These are phyloP conservation scores for Ophiostoma perfectum DNA, from an alignment of 2,329 filamentous ascomycete species.

Conservation along the genomic window DNA sequence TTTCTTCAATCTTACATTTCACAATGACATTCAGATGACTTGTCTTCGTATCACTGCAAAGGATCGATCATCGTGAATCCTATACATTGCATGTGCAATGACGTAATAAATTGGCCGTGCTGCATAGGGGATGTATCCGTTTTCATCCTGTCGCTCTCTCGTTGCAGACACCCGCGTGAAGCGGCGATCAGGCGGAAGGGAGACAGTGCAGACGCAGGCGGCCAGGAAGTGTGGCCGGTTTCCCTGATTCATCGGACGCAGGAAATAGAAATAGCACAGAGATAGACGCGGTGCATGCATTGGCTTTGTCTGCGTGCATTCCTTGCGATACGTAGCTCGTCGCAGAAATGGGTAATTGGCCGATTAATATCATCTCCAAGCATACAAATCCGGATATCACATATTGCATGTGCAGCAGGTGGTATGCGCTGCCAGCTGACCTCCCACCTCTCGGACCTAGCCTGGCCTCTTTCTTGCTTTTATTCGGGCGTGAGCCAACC, in stretches of 20 bases:
- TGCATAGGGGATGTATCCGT: not conserved
- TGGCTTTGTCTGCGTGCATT: not conserved
- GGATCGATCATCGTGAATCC: not conserved
- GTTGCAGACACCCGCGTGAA: conserved; percentile 1
- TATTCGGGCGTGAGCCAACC: too few species aligned
- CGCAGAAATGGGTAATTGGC: not conserved
- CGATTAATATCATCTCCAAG: not conserved
- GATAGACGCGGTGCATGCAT: not conserved
- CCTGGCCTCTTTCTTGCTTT: too few species aligned
- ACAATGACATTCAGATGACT: too few species aligned
- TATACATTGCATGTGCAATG: not conserved
- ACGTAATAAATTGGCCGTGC: not conserved
- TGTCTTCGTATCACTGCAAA: not conserved
- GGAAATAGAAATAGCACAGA: not conserved
- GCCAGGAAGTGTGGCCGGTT: not conserved
- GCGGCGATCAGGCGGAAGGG: not conserved
- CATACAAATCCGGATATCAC: too few species aligned
- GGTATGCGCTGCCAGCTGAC: too few species aligned
- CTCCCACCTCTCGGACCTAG: too few species aligned
- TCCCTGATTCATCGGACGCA: not conserved
- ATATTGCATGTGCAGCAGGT: too few species aligned
- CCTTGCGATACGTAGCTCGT: not conserved
- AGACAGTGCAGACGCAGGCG: not conserved
- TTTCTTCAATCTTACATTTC: too few species aligned
- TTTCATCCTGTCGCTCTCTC: not conserved